phyloP scores from a whole-genome alignment of 805 yeast genomes.

The Zygoascus ofunaensis region DNA sequence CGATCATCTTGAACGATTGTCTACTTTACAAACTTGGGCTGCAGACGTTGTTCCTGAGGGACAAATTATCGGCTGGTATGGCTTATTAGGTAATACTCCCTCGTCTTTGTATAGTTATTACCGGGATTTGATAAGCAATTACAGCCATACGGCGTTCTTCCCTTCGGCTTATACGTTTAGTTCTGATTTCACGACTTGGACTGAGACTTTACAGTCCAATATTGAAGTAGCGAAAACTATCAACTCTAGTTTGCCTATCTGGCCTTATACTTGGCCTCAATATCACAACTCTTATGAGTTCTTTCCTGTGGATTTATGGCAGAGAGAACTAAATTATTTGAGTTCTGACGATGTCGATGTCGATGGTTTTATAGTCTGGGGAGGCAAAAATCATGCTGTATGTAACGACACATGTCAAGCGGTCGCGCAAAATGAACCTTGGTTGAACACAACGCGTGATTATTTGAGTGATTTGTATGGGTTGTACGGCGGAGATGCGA shows the following conservation, averaged over 20 bases:
- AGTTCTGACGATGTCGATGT: neutral
- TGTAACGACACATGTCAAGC: constrained; percentile 9
- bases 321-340: constrained; percentile 2
- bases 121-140: constrained; percentile 4
- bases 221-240: neutral
- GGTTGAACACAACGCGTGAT: constrained; percentile 7
- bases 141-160: constrained; percentile 6
- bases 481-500: neutral
- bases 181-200: constrained; percentile 3
- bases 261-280: constrained; percentile 11
- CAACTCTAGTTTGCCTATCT: constrained; percentile 6
- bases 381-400: constrained; percentile 9
- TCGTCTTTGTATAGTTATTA: constrained; percentile 6
- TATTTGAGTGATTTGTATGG: constrained; percentile 6
- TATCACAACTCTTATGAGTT: constrained; percentile 5
- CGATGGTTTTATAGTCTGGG: constrained; percentile 9
- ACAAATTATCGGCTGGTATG: constrained; percentile 10
- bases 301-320: constrained; percentile 7
- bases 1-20: neutral
- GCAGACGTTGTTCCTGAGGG: constrained; percentile 5
- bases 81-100: constrained; percentile 5
- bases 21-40: constrained; percentile 9
- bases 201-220: constrained; percentile 1
- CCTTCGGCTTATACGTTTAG: constrained; percentile 8
- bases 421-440: constrained; percentile 5